Evolutionary conservation across 345 rosid species (phyloP).

Genomic region (Gossypium herbaceum): DNA sequence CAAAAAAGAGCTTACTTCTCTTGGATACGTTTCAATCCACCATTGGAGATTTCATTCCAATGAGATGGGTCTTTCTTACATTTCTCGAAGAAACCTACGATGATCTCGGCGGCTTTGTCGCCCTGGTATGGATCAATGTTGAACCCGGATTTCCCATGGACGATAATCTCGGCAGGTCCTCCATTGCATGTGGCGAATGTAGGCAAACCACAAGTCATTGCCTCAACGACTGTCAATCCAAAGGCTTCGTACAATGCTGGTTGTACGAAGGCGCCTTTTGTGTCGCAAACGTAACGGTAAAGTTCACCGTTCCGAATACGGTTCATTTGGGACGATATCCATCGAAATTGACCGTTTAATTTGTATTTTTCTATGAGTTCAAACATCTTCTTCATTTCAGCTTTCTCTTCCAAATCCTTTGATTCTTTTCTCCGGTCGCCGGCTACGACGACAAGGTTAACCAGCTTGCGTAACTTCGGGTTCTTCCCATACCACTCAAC

Average conservation of each 20-base stretch:
- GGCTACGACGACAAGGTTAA: constrained; percentile 82
- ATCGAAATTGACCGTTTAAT: constrained; percentile 59
- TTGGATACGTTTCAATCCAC: constrained; percentile 71
- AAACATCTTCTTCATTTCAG: constrained; percentile 90
- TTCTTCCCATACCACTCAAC: constrained; percentile 95
- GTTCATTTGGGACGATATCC: constrained; percentile 82
- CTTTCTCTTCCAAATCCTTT: constrained; percentile 82
- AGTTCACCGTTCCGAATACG: constrained; percentile 68
- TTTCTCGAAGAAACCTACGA: constrained; percentile 71
- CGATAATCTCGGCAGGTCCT: constrained; percentile 97
- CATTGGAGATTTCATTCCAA: constrained; percentile 71
- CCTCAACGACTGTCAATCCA: constrained; percentile 66
- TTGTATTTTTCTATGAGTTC: constrained; percentile 54
- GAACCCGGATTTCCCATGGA: constrained; percentile 77
- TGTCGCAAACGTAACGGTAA: constrained; percentile 59
- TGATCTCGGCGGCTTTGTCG: constrained; percentile 59
- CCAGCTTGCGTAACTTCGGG: constrained; percentile 53
- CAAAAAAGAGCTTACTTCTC: constrained; percentile 50
- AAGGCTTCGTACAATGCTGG: constrained; percentile 75
- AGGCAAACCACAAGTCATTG: constrained; percentile 75
- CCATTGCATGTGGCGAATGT: constrained; percentile 80
- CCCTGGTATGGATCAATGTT: constrained; percentile 92
- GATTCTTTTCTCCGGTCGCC: constrained; percentile 93
- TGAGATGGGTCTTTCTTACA: constrained; percentile 55
- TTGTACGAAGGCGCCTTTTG: constrained; percentile 65